Percentiles rank a stretch among this genome's conserved stretches.
Conservation (phyloP, 202 grass and related monocot genomes). For the Brachypodium distachyon region DNA sequence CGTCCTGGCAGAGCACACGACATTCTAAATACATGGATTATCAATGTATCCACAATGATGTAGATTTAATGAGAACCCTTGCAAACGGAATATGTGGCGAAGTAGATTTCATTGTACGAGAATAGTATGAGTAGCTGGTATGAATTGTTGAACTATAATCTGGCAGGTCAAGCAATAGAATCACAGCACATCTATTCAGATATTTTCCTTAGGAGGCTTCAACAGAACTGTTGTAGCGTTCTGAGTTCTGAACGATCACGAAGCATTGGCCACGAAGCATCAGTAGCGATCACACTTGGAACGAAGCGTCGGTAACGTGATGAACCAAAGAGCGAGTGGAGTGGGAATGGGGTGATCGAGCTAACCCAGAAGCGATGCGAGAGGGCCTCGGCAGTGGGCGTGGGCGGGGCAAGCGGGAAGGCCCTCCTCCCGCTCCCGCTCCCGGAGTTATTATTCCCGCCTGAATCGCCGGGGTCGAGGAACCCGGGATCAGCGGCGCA, state of each 20-base stretch:
- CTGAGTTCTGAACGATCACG: background rate
- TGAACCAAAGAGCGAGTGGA: background rate
- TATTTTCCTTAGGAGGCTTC: background rate
- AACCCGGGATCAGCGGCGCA: constrained; percentile 66
- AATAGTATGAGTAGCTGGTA: background rate
- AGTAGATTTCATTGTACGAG: background rate
- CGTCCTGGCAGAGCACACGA: background rate
- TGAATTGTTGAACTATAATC: background rate
- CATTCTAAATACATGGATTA: background rate
- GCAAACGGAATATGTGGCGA: background rate
- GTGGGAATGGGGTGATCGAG: background rate
- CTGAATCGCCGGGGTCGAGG: constrained; percentile 38
- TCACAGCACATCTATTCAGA: background rate
- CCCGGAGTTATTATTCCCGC: constrained; percentile 8
- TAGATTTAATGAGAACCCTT: background rate
- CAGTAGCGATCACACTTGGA: background rate
- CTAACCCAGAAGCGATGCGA: constrained; percentile 89
- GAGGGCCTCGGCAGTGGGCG: constrained; percentile 44
- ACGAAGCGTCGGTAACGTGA: background rate
- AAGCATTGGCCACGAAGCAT: too few species aligned
- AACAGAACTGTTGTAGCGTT: background rate
- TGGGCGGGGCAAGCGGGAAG: constrained; percentile 30
- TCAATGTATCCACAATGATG: background rate
- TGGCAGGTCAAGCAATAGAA: background rate
- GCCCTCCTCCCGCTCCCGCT: constrained; percentile 25